Evolutionary conservation across 345 rosid genomes (phyloP), one percentile per base, ranked within the genome.

Genomic region (Passiflora organensis): DNA sequence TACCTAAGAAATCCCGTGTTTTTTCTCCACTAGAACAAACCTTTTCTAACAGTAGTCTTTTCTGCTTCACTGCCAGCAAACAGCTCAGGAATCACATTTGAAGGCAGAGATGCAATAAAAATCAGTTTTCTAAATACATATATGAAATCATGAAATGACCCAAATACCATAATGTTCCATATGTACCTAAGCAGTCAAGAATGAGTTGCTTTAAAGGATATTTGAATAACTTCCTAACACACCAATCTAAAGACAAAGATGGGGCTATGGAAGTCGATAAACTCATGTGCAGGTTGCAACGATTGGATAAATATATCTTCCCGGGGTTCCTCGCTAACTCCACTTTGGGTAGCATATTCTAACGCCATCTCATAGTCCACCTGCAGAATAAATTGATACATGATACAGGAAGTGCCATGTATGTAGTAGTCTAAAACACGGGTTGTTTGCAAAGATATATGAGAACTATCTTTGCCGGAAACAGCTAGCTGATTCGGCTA

Each of bases 341-440:
- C 96, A 39, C 89, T 88, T 47, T 91, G 96, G 0, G 91, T 88
- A 4, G 98, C 98, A 50, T 88, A 91, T 72, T 88, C 98, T 69
- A 91, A 56, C 43, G 95, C 96, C 99, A 91, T 86, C 74, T 91
- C 94, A 63, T 91, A 81, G 68, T 91, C 96, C 65, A 91, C 99
- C 99, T 88, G 94, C 73, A 77, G 65, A 61, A n/a, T 53, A 28
- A 55, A 43, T 2, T 10, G 3, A 23, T 21, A n/a, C 24, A 17
- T 13, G 10, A 44, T 18, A 0, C 48, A 44, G 23, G 48, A 44
- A 44, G 17, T 19, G 19, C n/a, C 0, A 44, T 44, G 10, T 1
- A 0, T 11, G 21, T n/a, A 12, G 20, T 4, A 43, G 46, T 28
- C 34, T 28, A 28, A 8, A 28, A 28, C 34, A 28, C 8, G 34